A percentile compares a stretch with the other conserved stretches of the same genome.
Evolutionary conservation across 148 eudicot species (phyloP).

Genomic region (Diospyros lotus): DNA sequence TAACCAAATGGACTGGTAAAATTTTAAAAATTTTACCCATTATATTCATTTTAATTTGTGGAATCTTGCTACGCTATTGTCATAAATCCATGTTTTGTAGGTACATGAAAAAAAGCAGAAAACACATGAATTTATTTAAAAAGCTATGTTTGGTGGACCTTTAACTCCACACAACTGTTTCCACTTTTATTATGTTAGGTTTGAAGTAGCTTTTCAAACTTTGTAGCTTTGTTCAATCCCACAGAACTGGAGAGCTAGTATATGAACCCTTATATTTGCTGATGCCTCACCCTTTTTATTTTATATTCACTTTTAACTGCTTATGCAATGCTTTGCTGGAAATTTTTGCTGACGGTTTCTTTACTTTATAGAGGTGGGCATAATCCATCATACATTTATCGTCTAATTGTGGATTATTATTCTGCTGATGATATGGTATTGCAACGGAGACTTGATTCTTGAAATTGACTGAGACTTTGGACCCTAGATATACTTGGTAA

Average conservation of each 20-base stretch:
- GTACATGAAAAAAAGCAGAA: background rate
- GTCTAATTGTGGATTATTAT: conserved; percentile 90
- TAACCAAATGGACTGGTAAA: background rate
- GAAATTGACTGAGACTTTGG: conserved; percentile 4
- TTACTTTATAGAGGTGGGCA: conserved; percentile 81
- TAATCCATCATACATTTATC: conserved; percentile 92
- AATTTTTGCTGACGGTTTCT: background rate
- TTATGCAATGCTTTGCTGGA: background rate
- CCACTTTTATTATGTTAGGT: background rate
- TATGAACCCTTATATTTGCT: background rate
- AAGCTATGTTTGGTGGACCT: background rate
- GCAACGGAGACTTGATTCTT: conserved; percentile 52
- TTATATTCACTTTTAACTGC: too few species aligned
- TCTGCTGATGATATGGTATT: conserved; percentile 88
- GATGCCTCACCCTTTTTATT: background rate
- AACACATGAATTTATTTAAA: background rate
- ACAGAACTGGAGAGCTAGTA: background rate
- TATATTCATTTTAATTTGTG: conserved; percentile 1
- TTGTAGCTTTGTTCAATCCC: background rate
- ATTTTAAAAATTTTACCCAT: background rate
- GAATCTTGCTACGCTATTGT: background rate
- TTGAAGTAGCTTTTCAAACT: background rate
- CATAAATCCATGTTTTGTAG: background rate
- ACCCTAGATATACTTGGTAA: conserved; percentile 11
- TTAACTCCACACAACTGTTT: background rate